These are phyloP conservation scores for Pseudocercospora eumusae DNA, from an alignment of 2,329 filamentous ascomycete species.

Conservation along the genomic window DNA sequence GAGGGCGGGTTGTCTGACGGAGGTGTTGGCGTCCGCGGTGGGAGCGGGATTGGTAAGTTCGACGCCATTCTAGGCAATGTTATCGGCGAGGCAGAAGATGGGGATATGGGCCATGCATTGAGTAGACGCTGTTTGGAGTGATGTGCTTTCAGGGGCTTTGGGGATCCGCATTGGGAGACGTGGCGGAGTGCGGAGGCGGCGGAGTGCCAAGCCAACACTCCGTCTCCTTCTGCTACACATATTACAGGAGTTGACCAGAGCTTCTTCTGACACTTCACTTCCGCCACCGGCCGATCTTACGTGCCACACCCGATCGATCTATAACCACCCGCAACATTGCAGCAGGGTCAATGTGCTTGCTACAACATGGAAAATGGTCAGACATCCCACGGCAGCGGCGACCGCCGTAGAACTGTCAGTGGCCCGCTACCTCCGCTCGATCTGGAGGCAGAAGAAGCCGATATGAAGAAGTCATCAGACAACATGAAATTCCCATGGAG, in stretches of 20 bases:
- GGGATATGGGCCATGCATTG: neutral
- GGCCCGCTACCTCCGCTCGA: slow-evolving; percentile 24
- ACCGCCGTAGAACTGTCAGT: slow-evolving; percentile 29
- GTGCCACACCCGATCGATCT: neutral
- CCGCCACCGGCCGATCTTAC: neutral
- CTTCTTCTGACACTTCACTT: neutral
- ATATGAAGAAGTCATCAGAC: slow-evolving; percentile 19
- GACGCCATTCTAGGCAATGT: slow-evolving; percentile 55
- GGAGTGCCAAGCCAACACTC: neutral
- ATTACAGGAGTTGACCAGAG: slow-evolving; percentile 5
- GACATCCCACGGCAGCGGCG: slow-evolving; percentile 33
- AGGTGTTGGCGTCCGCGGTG: slow-evolving; percentile 66
- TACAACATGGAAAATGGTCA: slow-evolving; percentile 35
- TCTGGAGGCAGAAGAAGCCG: slow-evolving; percentile 17
- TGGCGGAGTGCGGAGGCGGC: neutral
- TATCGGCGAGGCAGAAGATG: neutral
- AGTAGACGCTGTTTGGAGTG: neutral
- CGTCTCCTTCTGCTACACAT: slow-evolving; percentile 4
- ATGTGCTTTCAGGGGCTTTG: neutral
- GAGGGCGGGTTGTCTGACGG: slow-evolving; percentile 53
- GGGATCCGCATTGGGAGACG: slow-evolving; percentile 4
- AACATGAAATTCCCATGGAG: slow-evolving; percentile 36
- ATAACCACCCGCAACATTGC: slow-evolving; percentile 3
- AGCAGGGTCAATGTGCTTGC: slow-evolving; percentile 23
- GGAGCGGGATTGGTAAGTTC: slow-evolving; percentile 59